These are phyloP conservation scores for Stephania japonica DNA, from an alignment of 164 flowering plant species.

Conservation along the genomic window DNA sequence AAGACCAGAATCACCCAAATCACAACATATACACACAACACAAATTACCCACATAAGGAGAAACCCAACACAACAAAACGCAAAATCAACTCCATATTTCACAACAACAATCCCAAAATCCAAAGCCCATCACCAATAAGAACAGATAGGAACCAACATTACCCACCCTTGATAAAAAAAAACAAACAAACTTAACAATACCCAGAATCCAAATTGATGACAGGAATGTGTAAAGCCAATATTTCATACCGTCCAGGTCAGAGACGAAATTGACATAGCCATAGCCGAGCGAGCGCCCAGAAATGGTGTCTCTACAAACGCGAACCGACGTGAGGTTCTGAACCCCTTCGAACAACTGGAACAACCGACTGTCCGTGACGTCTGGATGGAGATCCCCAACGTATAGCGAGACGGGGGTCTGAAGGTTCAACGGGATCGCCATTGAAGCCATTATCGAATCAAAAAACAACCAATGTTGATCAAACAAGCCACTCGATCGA, in stretches of 20 bases:
- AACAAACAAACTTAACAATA: neutral
- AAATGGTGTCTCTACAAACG: slow-evolving; percentile 56
- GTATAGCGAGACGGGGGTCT: slow-evolving; percentile 57
- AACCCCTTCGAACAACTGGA: slow-evolving; percentile 43
- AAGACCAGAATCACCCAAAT: neutral
- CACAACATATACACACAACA: too few relatives aligned
- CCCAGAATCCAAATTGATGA: neutral
- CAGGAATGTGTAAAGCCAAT: neutral
- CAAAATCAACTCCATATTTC: too few relatives aligned
- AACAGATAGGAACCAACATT: neutral
- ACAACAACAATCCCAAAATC: too few relatives aligned
- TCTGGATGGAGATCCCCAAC: slow-evolving; percentile 80
- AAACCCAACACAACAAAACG: too few relatives aligned
- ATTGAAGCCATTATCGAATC: slow-evolving; percentile 11
- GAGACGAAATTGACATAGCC: slow-evolving; percentile 73
- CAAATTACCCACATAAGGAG: too few relatives aligned
- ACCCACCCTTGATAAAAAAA: neutral
- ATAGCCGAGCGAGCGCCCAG: slow-evolving; percentile 68
- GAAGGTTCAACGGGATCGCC: slow-evolving; percentile 34
- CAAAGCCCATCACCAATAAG: neutral
- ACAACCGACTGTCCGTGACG: slow-evolving; percentile 46
- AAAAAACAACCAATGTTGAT: too few relatives aligned
- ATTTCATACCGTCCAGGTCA: slow-evolving; percentile 42
- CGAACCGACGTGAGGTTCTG: slow-evolving; percentile 57
- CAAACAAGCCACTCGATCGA: too few relatives aligned